Conservation (phyloP, 148 eudicot genomes). For the Rhododendron molle region DNA sequence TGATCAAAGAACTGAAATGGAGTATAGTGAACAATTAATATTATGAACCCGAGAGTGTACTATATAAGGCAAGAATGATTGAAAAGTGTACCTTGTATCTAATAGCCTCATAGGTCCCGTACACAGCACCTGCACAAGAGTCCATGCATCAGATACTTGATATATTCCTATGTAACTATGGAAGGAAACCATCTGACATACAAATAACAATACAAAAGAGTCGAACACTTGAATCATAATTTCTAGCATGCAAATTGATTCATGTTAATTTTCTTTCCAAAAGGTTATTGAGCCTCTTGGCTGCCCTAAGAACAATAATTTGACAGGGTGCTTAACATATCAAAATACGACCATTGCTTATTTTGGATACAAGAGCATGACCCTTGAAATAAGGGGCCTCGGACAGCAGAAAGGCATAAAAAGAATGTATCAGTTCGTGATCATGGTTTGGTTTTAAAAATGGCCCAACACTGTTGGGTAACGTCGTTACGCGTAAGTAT, state of each 20-base stretch:
- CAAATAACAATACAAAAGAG: neutral
- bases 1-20: neutral
- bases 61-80: neutral
- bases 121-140: conserved; percentile 69
- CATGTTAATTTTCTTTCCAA: neutral
- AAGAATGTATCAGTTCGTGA: neutral
- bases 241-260: neutral
- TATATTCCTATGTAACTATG: neutral
- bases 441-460: neutral
- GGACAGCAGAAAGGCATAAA: neutral
- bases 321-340: neutral
- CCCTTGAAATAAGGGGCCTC: neutral
- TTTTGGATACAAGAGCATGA: neutral
- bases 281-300: neutral
- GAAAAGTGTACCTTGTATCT: conserved; percentile 56
- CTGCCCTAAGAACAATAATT: neutral
- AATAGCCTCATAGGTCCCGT: conserved; percentile 87
- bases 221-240: neutral
- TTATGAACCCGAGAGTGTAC: neutral
- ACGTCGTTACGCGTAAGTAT: neutral
- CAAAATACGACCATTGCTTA: neutral
- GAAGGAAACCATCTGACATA: neutral
- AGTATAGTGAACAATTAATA: neutral
- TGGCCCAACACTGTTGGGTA: neutral
- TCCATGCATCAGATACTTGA: neutral